A percentile compares a stretch with the other conserved stretches of the same genome.
phyloP scores from a whole-genome alignment of 1,284 basidiomycete species.

The Ganoderma lingzhi region DNA sequence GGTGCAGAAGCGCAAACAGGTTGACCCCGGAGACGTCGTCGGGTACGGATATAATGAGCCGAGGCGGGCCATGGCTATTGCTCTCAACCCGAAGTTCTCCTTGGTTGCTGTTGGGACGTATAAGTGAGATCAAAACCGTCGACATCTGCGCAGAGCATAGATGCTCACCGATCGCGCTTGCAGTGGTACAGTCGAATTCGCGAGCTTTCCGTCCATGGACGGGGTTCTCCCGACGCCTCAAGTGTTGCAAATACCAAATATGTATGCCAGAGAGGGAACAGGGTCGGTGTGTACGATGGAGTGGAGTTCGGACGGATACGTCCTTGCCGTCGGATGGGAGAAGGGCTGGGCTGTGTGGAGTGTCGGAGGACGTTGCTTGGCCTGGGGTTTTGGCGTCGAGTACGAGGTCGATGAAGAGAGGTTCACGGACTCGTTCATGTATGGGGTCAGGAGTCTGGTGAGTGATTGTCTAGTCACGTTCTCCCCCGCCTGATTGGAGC shows the following conservation, averaged over 20 bases:
- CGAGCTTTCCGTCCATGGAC: conserved; percentile 70
- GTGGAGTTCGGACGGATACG: conserved; percentile 97
- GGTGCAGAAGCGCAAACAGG: conserved; percentile 73
- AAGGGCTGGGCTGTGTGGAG: conserved; percentile 93
- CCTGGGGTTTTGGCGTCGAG: conserved; percentile 77
- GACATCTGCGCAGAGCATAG: neutral
- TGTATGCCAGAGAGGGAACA: conserved; percentile 60
- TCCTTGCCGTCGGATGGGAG: conserved; percentile 95
- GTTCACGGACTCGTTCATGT: conserved; percentile 89
- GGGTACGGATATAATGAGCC: conserved; percentile 66
- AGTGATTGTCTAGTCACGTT: conserved; percentile 34
- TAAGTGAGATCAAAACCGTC: conserved; percentile 53
- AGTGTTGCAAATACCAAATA: conserved; percentile 62
- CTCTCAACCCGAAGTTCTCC: conserved; percentile 88
- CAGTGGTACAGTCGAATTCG: conserved; percentile 70
- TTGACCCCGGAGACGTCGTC: conserved; percentile 54
- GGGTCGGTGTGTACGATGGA: conserved; percentile 83
- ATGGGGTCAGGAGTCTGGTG: conserved; percentile 74
- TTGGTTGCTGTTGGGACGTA: conserved; percentile 84
- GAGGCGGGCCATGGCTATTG: conserved; percentile 66
- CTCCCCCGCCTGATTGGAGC: neutral
- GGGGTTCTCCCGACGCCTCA: conserved; percentile 61
- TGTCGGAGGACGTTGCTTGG: conserved; percentile 88
- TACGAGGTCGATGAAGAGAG: conserved; percentile 66
- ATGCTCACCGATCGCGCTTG: conserved; percentile 7